Evolutionary conservation across 2,329 filamentous ascomycete species (phyloP).

Genomic region (Calonectria henricotiae): DNA sequence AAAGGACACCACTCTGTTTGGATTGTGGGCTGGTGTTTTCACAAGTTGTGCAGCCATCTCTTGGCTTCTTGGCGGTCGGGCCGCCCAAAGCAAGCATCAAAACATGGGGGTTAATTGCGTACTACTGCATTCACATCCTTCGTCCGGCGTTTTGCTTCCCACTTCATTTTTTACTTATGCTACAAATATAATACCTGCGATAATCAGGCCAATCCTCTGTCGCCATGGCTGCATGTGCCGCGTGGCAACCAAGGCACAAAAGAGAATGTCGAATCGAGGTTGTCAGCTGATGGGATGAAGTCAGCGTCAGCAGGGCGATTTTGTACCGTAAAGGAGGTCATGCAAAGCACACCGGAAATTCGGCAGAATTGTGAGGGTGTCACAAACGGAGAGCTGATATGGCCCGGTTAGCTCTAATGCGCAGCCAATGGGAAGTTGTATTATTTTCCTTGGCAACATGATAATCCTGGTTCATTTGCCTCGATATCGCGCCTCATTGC

Average conservation of each 20-base stretch:
- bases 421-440: constrained; percentile 26
- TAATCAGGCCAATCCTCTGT: constrained; percentile 13
- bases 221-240: constrained; percentile 19
- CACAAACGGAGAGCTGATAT: constrained; percentile 29
- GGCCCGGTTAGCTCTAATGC: constrained; percentile 16
- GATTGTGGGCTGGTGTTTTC: constrained; percentile 12
- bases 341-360: constrained; percentile 9
- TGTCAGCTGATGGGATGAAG: constrained; percentile 35
- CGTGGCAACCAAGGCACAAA: constrained; percentile 13
- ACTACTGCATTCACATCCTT: not conserved
- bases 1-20: constrained; percentile 9
- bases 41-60: constrained; percentile 27
- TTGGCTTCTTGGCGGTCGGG: constrained; percentile 30
- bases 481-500: constrained; percentile 26
- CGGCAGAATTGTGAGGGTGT: constrained; percentile 18
- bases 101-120: constrained; percentile 13
- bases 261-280: not conserved
- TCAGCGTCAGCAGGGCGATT: constrained; percentile 24
- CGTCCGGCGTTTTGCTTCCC: not conserved
- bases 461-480: constrained; percentile 22
- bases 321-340: constrained; percentile 6
- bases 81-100: constrained; percentile 24
- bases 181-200: not conserved
- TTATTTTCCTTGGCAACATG: constrained; percentile 31
- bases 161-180: not conserved